Conservation (phyloP, 495 filamentous ascomycete genomes). For the Entonaema liquescens region DNA sequence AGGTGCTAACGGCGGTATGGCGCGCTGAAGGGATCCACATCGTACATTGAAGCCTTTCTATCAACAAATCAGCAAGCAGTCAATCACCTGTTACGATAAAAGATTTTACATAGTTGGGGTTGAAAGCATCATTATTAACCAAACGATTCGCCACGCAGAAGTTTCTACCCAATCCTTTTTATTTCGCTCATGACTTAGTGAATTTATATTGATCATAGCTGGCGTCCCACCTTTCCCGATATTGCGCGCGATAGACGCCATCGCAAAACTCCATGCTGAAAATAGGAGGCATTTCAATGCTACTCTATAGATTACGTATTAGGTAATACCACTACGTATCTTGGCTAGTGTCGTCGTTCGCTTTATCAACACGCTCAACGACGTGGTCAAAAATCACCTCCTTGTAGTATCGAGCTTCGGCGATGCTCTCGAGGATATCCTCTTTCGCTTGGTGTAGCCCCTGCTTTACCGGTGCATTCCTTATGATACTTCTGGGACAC, state of each 20-base stretch:
- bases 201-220: neutral
- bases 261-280: neutral
- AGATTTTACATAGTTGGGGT: neutral
- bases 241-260: neutral
- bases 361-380: neutral
- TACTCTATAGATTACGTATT: neutral
- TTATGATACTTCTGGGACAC: slow-evolving; percentile 68
- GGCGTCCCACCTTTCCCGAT: neutral
- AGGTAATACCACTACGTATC: neutral
- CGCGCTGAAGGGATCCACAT: neutral
- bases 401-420: slow-evolving; percentile 85
- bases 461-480: slow-evolving; percentile 72
- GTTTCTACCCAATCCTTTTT: slow-evolving; percentile 10
- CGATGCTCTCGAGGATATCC: slow-evolving; percentile 96
- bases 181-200: neutral
- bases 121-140: slow-evolving; percentile 14
- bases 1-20: neutral
- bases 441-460: slow-evolving; percentile 81
- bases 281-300: neutral
- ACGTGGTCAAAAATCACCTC: slow-evolving; percentile 62
- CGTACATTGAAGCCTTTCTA: neutral
- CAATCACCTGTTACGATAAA: neutral
- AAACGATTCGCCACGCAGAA: slow-evolving; percentile 29
- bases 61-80: neutral
- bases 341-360: neutral